Base-by-base conservation (phyloP, 164 flowering plant genomes). In the Aristolochia contorta region DNA sequence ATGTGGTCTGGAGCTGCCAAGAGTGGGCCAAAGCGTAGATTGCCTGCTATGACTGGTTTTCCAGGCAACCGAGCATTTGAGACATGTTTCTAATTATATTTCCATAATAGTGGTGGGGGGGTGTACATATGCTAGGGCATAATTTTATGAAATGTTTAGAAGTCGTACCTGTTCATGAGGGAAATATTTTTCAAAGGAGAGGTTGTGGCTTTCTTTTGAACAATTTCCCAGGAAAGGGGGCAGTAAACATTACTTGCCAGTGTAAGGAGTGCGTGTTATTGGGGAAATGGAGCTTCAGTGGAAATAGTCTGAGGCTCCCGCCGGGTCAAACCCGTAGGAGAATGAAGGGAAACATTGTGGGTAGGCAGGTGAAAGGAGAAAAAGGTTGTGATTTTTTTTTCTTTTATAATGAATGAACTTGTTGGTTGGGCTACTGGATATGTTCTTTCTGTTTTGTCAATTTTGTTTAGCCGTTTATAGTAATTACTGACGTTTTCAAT, bases 11-110 rank as follows among this genome's bases (percentile, higher is more conserved):
- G 66, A 58, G 56, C 20, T 71, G 69, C 67, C 70, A 51, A 20
- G 68, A 74, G 77, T 53, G 51, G 69, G 58, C 27, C 55, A 20
- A 32, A 15, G 18, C 46, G 3, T 56, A 24, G 43, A 20, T 57
- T 51, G 62, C 66, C 74, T 65, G 65, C 74, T 54, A 59, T 68
- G 74, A 74, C 64, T 68, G 74, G 70, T 58, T 52, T 65, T 65
- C 71, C 61, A 54, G 58, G 37, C 43, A 27, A 18, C 43, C 12
- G 7, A 37, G 43, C 43, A 37, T 37, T 37, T n/a, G 1, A 37
- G 43, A 37, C 7, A 37, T 37, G 58, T 47, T 23, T 22, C 6
- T 47, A 16, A 9, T 53, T 16, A 23, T 27, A 23, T 22, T 24
- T n/a, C 56, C 50, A 13, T 15, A 10, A 14, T 23, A 33, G 2